Percentiles rank a stretch among this genome's conserved stretches.
phyloP scores from a whole-genome alignment of 495 filamentous ascomycete genomes.

The Lasiosphaeria ovina region DNA sequence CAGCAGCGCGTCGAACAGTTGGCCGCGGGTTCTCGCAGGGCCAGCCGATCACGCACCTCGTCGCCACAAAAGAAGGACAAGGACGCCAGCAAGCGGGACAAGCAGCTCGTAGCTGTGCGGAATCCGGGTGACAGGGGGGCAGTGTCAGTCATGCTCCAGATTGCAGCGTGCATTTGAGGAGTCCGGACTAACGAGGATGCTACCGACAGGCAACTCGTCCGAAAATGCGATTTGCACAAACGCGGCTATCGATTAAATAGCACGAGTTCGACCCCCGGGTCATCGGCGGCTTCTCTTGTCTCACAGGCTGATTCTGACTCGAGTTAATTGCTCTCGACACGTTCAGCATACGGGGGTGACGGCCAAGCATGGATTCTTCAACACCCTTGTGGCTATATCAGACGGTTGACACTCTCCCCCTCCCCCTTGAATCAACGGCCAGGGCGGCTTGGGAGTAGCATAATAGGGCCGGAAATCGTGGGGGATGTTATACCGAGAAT shows the following conservation, averaged over 20 bases:
- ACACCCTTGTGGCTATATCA: neutral
- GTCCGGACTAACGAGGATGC: neutral
- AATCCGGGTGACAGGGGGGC: constrained; percentile 34
- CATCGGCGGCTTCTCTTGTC: neutral
- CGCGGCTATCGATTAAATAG: neutral
- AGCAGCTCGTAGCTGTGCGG: constrained; percentile 35
- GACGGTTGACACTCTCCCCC: neutral
- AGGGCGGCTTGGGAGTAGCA: neutral
- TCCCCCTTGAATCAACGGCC: neutral
- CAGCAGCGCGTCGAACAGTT: constrained; percentile 27
- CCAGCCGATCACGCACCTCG: constrained; percentile 28
- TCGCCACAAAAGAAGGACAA: constrained; percentile 34
- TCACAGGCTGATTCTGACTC: neutral
- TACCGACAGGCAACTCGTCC: constrained; percentile 13
- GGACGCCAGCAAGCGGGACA: constrained; percentile 27
- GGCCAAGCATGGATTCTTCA: neutral
- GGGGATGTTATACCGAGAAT: neutral
- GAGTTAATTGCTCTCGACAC: neutral
- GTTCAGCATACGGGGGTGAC: neutral
- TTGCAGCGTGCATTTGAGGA: constrained; percentile 27
- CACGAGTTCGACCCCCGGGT: neutral
- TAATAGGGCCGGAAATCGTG: neutral
- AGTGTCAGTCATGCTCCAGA: constrained; percentile 36
- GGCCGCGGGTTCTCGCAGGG: constrained; percentile 8
- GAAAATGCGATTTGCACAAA: constrained; percentile 10